Evolutionary conservation across 1,139 yeast genomes (phyloP), one percentile per base, ranked within the genome.

Genomic region (Debaryomyces subglobosus): DNA sequence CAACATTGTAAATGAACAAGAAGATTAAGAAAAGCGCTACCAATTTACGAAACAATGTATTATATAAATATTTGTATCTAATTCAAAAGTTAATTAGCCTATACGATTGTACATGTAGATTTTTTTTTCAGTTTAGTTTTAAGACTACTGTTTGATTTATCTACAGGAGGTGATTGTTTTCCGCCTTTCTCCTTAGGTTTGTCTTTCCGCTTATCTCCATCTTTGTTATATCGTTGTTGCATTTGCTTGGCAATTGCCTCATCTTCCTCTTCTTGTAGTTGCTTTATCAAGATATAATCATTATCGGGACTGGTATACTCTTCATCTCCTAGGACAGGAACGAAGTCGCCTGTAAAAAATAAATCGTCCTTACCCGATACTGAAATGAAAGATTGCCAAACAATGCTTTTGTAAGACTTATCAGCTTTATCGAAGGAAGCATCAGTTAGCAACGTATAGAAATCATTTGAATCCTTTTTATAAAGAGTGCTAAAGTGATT

Each of bases 401-500:
- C 87, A 23, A 86, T 77, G 18, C 72, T 68, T 4, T 69, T 62
- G 37, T 76, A 72, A 13, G 70, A 65, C 15, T 29, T 37, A 13
- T 23, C 23, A 18, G 18, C 15, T 29, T 63, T 68, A 29, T 59
- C 57, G 57, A 83, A 86, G 1, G 94, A 89, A 20, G 78, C 70
- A 63, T 91, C 97, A 2, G 96, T 88, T 7, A 89, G 83, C 41
- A 91, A 65, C 3, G 82, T 62, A 64, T 82, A 83, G 49, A 89
- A 65, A 57, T 77, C 78, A 46, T 72, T 65, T 53, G 74, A 65
- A 40, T 67, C 62, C 44, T 74, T 74, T 60, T 86, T 87, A 61
- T 79, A 79, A 12, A 90, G 65, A 0, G 96, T 87, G 50, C 81
- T 80, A 65, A 89, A 91, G 65, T 90, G 97, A 64, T 90, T 89